phyloP scores from a whole-genome alignment of 805 yeast genomes.

The Candida mattraensis region DNA sequence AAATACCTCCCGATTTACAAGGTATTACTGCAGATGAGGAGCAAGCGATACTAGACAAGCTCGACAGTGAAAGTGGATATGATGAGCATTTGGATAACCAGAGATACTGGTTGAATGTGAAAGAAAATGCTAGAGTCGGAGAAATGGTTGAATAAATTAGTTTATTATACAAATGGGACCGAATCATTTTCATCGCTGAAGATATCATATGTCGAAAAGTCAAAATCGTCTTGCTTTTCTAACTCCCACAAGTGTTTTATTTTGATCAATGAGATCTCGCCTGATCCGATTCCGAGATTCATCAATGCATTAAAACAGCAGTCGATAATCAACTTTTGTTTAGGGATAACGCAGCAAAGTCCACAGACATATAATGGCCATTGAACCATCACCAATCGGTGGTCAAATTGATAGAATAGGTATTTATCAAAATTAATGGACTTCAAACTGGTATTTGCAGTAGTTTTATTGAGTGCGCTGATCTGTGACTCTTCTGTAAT shows the following conservation, averaged over 20 bases:
- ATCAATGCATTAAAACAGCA: conserved; percentile 36
- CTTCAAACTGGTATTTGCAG: conserved; percentile 9
- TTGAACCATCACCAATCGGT: conserved; percentile 37
- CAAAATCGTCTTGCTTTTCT: conserved; percentile 27
- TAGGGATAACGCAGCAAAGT: conserved; percentile 31
- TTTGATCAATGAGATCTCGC: conserved; percentile 34
- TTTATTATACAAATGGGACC: conserved; percentile 33
- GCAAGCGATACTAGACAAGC: conserved; percentile 34
- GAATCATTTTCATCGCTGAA: conserved; percentile 35
- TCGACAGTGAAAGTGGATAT: conserved; percentile 36
- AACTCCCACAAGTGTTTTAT: conserved; percentile 33
- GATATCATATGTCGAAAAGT: conserved; percentile 25
- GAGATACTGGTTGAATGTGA: conserved; percentile 38
- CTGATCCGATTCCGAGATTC: conserved; percentile 37
- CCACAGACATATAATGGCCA: conserved; percentile 39
- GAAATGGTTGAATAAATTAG: conserved; percentile 31
- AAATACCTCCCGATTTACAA: conserved; percentile 70
- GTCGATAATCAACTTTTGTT: conserved; percentile 34
- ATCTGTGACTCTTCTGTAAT: conserved; percentile 11
- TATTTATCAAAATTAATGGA: conserved; percentile 29
- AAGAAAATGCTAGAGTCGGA: conserved; percentile 38
- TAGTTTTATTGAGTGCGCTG: conserved; percentile 6
- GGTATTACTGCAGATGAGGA: conserved; percentile 47
- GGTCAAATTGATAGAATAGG: conserved; percentile 34
- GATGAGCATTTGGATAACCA: conserved; percentile 36